Percentiles rank a stretch among this genome's conserved stretches.
These are phyloP conservation scores for Cucurbitaria berberidis DNA, from an alignment of 2,329 filamentous ascomycete genomes.

Conservation along the genomic window DNA sequence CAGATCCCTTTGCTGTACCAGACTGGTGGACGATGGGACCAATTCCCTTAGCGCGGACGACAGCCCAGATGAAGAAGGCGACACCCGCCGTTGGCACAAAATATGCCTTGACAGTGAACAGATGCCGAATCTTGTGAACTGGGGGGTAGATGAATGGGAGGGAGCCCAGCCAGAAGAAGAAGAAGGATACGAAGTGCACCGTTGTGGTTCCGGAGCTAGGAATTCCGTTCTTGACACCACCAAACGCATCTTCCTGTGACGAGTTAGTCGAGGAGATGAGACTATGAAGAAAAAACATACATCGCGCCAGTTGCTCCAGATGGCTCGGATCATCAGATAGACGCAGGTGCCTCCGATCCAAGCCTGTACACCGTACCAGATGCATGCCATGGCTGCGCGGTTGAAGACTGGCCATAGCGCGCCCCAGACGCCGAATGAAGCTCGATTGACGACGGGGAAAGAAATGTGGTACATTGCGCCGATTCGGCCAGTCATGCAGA, in stretches of 20 bases:
- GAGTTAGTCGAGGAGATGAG: conserved; percentile 3
- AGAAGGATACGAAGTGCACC: conserved; percentile 78
- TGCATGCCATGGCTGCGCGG: conserved; percentile 82
- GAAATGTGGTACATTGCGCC: conserved; percentile 88
- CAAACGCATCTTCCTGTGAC: conserved; percentile 11
- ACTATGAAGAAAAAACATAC: conserved; percentile 16
- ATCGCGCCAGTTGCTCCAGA: conserved; percentile 73
- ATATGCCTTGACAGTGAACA: conserved; percentile 89
- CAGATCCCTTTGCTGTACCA: conserved; percentile 67
- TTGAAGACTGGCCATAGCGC: conserved; percentile 89
- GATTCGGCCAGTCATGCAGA: conserved; percentile 76
- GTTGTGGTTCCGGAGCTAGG: conserved; percentile 74
- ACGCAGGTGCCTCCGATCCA: conserved; percentile 86
- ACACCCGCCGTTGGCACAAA: conserved; percentile 84
- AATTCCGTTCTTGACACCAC: conserved; percentile 71
- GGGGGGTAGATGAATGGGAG: conserved; percentile 89
- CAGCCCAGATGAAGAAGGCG: conserved; percentile 85
- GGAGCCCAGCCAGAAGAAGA: conserved; percentile 83
- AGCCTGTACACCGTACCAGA: conserved; percentile 86
- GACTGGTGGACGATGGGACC: conserved; percentile 80
- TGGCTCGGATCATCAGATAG: conserved; percentile 84
- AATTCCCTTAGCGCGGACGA: conserved; percentile 79
- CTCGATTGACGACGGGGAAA: conserved; percentile 79
- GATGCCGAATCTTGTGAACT: conserved; percentile 83
- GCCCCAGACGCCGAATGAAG: conserved; percentile 89